Base-by-base conservation (phyloP, 371 early-diverging fungal species). In the Circinella umbellata region DNA sequence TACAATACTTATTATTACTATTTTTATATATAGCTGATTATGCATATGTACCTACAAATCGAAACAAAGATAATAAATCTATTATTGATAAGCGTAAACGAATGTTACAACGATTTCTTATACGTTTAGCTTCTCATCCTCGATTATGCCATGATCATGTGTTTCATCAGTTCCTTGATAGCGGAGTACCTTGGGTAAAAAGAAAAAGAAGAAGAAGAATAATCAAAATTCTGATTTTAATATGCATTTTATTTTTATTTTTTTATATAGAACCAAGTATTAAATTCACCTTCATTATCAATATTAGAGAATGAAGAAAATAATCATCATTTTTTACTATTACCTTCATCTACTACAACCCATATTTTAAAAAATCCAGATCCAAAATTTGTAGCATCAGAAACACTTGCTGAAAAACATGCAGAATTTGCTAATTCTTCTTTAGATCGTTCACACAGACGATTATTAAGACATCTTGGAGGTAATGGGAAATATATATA, bases 71-170 rank as follows among this genome's bases (percentile, higher is more conserved):
- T 71, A 96, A 96, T 73, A 84, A 87, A 35, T 77, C 80, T n/a
- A 88, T 95, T 61, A 90, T 97, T 39, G 92, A 94, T 68, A 86
- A 91, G 39, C 90, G 98, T 35, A 95, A 95, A 83, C 88, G 96
- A 35, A 88, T 93, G 92, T 86, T 98, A 18, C 92, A 95, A 76
- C 84, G 90, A 20, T 98, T 98, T 75, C 78, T 98, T 66, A 90
- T 92, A 73, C 90, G 95, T 48, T 67, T 97, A 49, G 90, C 88
- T 0, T 80, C 80, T 51, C 96, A 98, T 79, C 96, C 96, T 46
- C 89, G 94, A 55, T 74, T 98, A 39, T 82, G 86, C 13, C 81
- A 88, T 64, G 96, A 94, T 61, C 96, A 97, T 74, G 80, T 94
- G 17, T 89, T 97, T 72, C 98, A 98, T 77, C 80, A 88, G 47